Conservation (phyloP, 805 yeast species). For the Lachancea nothofagi region DNA sequence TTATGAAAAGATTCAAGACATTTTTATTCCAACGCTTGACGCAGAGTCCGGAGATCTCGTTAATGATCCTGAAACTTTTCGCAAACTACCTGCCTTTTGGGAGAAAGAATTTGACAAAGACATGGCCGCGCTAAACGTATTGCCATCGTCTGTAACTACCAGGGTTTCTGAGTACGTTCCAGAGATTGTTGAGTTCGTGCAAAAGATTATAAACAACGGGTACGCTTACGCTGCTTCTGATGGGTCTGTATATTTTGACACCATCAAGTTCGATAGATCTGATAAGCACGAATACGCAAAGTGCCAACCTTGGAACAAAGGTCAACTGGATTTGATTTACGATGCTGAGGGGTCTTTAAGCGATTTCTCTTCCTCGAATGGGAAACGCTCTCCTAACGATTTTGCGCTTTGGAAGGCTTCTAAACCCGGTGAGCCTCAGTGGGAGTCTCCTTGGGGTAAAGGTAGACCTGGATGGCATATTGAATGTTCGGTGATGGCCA, state of each 20-base stretch:
- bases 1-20: slow-evolving; percentile 53
- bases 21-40: slow-evolving; percentile 70
- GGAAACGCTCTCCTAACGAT: slow-evolving; percentile 73
- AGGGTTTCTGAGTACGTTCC: slow-evolving; percentile 95
- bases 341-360: slow-evolving; percentile 93
- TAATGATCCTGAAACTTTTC: slow-evolving; percentile 79
- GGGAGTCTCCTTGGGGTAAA: slow-evolving; percentile 94
- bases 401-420: slow-evolving; percentile 97
- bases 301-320: slow-evolving; percentile 97
- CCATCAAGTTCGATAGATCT: slow-evolving; percentile 66
- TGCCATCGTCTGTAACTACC: slow-evolving; percentile 80
- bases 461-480: slow-evolving; percentile 99
- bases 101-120: slow-evolving; percentile 79
- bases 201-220: slow-evolving; percentile 68
- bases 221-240: slow-evolving; percentile 78
- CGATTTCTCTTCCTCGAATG: slow-evolving; percentile 37
- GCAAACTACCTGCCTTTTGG: slow-evolving; percentile 82
- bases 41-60: slow-evolving; percentile 65
- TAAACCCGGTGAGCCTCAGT: slow-evolving; percentile 94
- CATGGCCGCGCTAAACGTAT: slow-evolving; percentile 78
- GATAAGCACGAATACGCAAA: slow-evolving; percentile 84
- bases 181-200: slow-evolving; percentile 77
- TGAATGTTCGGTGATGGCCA: slow-evolving; percentile 98
- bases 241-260: slow-evolving; percentile 96
- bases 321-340: slow-evolving; percentile 73